These are phyloP conservation scores for Leptographium radiaticola DNA, from an alignment of 2,329 filamentous ascomycete species.

Conservation along the genomic window DNA sequence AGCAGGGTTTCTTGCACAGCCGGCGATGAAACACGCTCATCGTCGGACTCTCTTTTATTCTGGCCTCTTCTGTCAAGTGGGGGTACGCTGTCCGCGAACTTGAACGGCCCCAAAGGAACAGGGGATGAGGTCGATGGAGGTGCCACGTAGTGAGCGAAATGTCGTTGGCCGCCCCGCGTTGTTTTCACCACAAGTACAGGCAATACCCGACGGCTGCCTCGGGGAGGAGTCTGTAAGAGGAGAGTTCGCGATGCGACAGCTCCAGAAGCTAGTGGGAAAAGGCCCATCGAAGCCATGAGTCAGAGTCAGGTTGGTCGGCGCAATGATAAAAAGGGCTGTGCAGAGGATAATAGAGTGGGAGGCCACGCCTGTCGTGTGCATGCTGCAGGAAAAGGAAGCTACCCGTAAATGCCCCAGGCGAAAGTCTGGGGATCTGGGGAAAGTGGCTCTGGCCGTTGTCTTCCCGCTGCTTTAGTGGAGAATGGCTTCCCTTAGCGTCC, in stretches of 20 bases:
- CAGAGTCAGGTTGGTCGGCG: not conserved
- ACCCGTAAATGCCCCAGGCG: not conserved
- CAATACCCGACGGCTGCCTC: slow-evolving; percentile 9
- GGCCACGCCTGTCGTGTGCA: not conserved
- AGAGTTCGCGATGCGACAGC: slow-evolving; percentile 12
- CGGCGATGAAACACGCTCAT: not conserved
- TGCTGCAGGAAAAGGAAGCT: not conserved
- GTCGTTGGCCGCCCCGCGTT: not conserved
- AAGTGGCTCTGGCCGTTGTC: not conserved
- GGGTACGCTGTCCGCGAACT: not conserved
- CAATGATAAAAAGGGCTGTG: not conserved
- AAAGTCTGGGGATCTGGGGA: slow-evolving; percentile 1
- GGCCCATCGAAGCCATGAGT: not conserved
- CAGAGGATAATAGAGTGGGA: not conserved
- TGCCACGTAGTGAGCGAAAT: not conserved
- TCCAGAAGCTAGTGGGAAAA: slow-evolving; percentile 10
- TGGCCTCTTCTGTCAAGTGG: not conserved
- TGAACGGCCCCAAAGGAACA: not conserved
- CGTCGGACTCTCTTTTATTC: not conserved
- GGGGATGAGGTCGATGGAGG: not conserved
- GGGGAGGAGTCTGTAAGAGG: slow-evolving; percentile 13
- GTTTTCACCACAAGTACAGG: not conserved
- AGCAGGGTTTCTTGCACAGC: not conserved
- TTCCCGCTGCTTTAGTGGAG: not conserved
- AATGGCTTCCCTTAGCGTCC: not conserved